Evolutionary conservation across 805 yeast genomes (phyloP).

Genomic region (Candida palmyrensis): DNA sequence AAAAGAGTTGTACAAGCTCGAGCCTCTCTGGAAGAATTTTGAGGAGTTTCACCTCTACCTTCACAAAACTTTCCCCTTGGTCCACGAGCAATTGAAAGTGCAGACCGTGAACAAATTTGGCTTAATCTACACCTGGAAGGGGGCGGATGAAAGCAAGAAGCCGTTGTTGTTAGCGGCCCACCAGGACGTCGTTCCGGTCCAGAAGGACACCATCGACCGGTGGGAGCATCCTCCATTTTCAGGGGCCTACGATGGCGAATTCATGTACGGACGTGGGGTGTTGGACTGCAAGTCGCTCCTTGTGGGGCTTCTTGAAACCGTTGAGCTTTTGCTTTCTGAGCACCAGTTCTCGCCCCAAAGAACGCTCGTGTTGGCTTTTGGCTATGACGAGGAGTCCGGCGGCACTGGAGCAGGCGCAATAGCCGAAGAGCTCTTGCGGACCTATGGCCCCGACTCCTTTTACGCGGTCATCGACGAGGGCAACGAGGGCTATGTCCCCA

Average conservation of each 20-base stretch:
- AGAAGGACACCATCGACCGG: slow-evolving; percentile 29
- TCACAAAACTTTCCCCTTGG: slow-evolving; percentile 26
- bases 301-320: slow-evolving; percentile 35
- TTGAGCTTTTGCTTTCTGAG: slow-evolving; percentile 28
- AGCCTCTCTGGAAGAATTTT: slow-evolving; percentile 21
- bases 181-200: slow-evolving; percentile 40
- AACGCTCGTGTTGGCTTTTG: slow-evolving; percentile 43
- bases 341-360: slow-evolving; percentile 35
- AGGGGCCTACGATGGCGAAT: slow-evolving; percentile 29
- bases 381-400: slow-evolving; percentile 46
- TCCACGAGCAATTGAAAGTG: slow-evolving; percentile 26
- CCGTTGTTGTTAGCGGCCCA: slow-evolving; percentile 37
- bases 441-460: slow-evolving; percentile 39
- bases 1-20: slow-evolving; percentile 22
- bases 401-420: slow-evolving; percentile 38
- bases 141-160: slow-evolving; percentile 20
- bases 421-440: slow-evolving; percentile 24
- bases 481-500: slow-evolving; percentile 12
- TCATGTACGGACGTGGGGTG: slow-evolving; percentile 31
- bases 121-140: slow-evolving; percentile 36
- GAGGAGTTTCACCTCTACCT: slow-evolving; percentile 25
- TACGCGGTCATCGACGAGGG: slow-evolving; percentile 45
- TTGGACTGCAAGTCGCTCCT: slow-evolving; percentile 39
- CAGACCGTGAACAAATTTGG: slow-evolving; percentile 31
- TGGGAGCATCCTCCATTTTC: slow-evolving; percentile 36